Evolutionary conservation across 2,329 filamentous ascomycete genomes (phyloP).

Genomic region (Cercospora sp.): DNA sequence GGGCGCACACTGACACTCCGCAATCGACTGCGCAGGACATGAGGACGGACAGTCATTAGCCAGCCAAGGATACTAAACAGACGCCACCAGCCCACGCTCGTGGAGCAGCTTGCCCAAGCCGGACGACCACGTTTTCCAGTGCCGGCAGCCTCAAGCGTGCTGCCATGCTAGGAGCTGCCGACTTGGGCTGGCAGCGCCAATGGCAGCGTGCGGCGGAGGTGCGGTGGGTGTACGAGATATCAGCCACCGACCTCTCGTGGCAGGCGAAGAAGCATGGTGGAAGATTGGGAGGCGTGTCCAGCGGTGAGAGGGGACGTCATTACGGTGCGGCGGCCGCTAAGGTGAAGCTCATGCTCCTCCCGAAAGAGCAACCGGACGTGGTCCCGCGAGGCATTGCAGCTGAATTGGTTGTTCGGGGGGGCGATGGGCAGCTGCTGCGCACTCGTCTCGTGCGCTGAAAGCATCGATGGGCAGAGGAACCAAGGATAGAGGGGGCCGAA

Average conservation of each 20-base stretch:
- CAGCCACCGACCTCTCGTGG: neutral
- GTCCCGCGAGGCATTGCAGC: neutral
- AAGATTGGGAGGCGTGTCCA: neutral
- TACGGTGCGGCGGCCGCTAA: neutral
- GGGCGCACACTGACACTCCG: neutral
- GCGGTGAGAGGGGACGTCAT: constrained; percentile 12
- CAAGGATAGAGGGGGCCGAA: neutral
- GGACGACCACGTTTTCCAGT: constrained; percentile 7
- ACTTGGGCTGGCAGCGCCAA: neutral
- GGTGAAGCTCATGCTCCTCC: constrained; percentile 2
- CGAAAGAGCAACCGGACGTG: constrained; percentile 7
- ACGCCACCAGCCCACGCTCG: constrained; percentile 2
- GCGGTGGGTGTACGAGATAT: neutral
- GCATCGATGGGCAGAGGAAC: neutral
- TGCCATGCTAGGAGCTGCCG: neutral
- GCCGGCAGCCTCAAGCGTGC: neutral
- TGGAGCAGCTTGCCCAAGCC: neutral
- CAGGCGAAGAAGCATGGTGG: constrained; percentile 4
- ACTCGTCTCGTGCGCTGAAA: neutral
- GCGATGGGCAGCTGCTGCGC: constrained; percentile 1
- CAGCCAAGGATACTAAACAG: constrained; percentile 3
- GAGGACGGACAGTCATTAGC: neutral
- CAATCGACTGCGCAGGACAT: neutral
- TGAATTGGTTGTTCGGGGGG: neutral
- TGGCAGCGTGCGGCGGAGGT: neutral